These are phyloP conservation scores for Penstemon davidsonii DNA, from an alignment of 257 asterid species.

Conservation along the genomic window DNA sequence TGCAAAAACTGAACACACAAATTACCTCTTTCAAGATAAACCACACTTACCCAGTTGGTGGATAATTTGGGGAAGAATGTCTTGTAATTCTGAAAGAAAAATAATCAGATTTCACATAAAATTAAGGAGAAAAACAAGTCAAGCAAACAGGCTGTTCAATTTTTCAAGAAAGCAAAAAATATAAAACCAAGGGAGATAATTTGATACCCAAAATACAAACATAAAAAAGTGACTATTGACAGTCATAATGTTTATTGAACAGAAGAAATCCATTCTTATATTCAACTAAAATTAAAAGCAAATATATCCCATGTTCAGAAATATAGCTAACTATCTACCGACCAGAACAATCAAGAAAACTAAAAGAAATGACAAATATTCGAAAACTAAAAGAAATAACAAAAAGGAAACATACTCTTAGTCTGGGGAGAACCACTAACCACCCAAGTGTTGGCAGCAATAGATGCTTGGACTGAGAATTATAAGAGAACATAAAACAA, in stretches of 20 bases:
- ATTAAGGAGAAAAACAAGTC: not conserved
- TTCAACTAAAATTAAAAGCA: no score
- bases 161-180: no score
- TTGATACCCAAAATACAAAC: not conserved
- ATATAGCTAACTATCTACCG: not conserved
- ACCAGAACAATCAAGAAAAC: not conserved
- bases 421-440: conserved; percentile 82
- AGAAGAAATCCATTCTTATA: no score
- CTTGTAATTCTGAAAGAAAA: conserved; percentile 52
- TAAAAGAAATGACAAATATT: not conserved
- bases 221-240: not conserved
- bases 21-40: not conserved
- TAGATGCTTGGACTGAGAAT: conserved; percentile 71
- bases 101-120: not conserved
- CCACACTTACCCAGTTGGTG: conserved; percentile 38
- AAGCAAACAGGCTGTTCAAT: not conserved
- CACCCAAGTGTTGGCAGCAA: conserved; percentile 86
- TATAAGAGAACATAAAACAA: not conserved
- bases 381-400: not conserved
- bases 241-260: not conserved
- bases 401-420: conserved; percentile 48
- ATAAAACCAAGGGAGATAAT: no score
- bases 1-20: no score
- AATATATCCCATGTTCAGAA: not conserved
- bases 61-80: conserved; percentile 45